These are phyloP conservation scores for Salvia miltiorrhiza DNA, from an alignment of 257 asterid species.

Conservation along the genomic window DNA sequence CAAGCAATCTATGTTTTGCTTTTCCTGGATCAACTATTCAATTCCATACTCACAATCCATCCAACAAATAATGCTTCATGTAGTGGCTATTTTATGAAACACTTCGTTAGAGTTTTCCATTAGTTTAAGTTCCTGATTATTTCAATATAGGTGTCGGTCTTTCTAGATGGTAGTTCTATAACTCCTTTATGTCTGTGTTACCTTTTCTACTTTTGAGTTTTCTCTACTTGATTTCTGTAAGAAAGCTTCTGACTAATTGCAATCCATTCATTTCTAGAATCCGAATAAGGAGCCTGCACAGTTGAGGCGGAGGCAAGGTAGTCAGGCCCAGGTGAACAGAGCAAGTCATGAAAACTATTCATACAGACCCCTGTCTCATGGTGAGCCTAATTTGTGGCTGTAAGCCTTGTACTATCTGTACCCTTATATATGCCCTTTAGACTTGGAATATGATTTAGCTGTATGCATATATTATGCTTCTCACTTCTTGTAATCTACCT, in stretches of 20 bases:
- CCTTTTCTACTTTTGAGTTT: not conserved
- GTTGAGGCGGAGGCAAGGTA: constrained; percentile 48
- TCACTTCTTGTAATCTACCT: not conserved
- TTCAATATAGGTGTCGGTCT: not conserved
- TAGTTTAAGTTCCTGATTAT: not conserved
- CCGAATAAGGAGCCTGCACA: constrained; percentile 55
- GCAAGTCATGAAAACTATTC: constrained; percentile 58
- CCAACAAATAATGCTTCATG: not conserved
- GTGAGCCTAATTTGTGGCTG: constrained; percentile 30
- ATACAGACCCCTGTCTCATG: constrained; percentile 47
- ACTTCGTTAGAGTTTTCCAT: not conserved
- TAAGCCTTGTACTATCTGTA: constrained; percentile 6
- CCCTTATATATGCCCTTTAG: constrained; percentile 3
- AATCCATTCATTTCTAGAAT: constrained; percentile 41
- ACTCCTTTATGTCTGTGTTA: not conserved
- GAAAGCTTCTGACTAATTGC: not conserved
- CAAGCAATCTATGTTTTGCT: not conserved
- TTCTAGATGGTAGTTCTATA: not conserved
- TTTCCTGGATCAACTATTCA: no score
- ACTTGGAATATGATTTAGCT: not conserved
- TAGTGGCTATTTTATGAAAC: not conserved
- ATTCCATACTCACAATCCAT: not conserved
- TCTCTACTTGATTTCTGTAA: not conserved
- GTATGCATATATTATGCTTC: not conserved
- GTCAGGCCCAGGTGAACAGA: constrained; percentile 54